Evolutionary conservation across 139 green algal genomes (phyloP).

Genomic region (Astrephomene gubernaculifera): DNA sequence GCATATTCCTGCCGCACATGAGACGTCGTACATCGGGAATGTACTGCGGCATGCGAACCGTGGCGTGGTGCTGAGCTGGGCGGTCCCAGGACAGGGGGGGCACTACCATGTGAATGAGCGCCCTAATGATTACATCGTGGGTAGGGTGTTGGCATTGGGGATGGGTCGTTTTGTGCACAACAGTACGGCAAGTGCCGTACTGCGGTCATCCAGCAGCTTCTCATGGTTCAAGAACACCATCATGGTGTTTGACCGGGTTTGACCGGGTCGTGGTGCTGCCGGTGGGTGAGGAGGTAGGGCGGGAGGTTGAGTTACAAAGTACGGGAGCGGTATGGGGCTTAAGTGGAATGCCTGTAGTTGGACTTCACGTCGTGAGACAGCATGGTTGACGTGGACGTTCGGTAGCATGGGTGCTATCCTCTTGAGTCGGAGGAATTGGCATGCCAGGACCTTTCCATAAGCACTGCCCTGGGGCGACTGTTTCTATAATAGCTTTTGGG

Average conservation of each 20-base stretch:
- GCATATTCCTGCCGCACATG: neutral
- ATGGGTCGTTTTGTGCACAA: neutral
- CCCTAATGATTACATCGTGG: constrained; percentile 1
- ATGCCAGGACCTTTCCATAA: too few relatives aligned
- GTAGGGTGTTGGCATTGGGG: constrained; percentile 1
- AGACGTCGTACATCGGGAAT: neutral
- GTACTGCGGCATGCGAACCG: constrained; percentile 6
- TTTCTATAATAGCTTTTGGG: too few relatives aligned
- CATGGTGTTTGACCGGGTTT: constrained; percentile 45
- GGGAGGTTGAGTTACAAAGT: too few relatives aligned
- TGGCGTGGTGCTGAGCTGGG: constrained; percentile 46
- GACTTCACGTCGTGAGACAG: too few relatives aligned
- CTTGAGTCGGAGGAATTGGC: too few relatives aligned
- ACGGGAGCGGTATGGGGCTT: too few relatives aligned
- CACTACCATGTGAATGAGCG: constrained; percentile 36
- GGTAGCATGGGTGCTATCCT: too few relatives aligned
- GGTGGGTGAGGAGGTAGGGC: too few relatives aligned
- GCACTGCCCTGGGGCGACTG: too few relatives aligned
- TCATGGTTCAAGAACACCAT: constrained; percentile 34
- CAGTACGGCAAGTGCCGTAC: neutral
- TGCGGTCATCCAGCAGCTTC: neutral
- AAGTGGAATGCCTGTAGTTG: too few relatives aligned
- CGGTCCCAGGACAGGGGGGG: constrained; percentile 19
- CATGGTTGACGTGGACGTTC: too few relatives aligned
- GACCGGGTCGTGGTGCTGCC: too few relatives aligned